These are phyloP conservation scores for Purpureocillium takamizusanense DNA, from an alignment of 2,329 filamentous ascomycete genomes.

Conservation along the genomic window DNA sequence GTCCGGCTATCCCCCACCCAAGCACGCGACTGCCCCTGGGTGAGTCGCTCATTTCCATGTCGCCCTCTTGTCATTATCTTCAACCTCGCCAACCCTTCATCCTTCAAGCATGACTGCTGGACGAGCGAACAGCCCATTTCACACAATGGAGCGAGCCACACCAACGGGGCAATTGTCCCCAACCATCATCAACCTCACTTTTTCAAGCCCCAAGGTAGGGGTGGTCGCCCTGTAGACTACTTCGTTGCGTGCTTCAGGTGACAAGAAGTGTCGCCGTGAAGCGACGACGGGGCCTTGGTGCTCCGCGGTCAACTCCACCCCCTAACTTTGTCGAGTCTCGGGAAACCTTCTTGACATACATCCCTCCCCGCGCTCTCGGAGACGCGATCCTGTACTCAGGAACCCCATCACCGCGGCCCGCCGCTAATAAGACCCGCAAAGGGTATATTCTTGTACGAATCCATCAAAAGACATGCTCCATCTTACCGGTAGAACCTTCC, in stretches of 20 bases:
- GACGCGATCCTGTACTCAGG: too few species aligned
- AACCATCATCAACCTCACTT: conserved; percentile 9
- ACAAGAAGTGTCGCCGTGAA: conserved; percentile 10
- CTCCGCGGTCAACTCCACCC: conserved; percentile 4
- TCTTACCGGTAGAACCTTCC: too few species aligned
- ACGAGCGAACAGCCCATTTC: conserved; percentile 9
- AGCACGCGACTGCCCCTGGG: conserved; percentile 7
- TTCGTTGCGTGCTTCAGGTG: conserved; percentile 14
- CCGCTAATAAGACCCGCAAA: too few species aligned
- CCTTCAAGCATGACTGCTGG: conserved; percentile 12
- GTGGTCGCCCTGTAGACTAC: conserved; percentile 32
- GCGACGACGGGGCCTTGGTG: conserved; percentile 10
- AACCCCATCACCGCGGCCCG: too few species aligned
- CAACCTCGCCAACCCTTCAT: not conserved
- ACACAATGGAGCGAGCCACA: conserved; percentile 11
- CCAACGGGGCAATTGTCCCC: conserved; percentile 8
- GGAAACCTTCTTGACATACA: too few species aligned
- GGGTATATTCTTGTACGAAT: too few species aligned
- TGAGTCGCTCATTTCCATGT: not conserved
- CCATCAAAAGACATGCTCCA: too few species aligned
- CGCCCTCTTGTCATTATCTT: not conserved
- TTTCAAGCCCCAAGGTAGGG: conserved; percentile 45
- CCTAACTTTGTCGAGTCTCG: too few species aligned
- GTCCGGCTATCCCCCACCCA: conserved; percentile 1
- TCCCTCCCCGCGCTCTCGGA: too few species aligned